Base-by-base conservation (phyloP, 257 asterid species). In the Scutellaria minor region DNA sequence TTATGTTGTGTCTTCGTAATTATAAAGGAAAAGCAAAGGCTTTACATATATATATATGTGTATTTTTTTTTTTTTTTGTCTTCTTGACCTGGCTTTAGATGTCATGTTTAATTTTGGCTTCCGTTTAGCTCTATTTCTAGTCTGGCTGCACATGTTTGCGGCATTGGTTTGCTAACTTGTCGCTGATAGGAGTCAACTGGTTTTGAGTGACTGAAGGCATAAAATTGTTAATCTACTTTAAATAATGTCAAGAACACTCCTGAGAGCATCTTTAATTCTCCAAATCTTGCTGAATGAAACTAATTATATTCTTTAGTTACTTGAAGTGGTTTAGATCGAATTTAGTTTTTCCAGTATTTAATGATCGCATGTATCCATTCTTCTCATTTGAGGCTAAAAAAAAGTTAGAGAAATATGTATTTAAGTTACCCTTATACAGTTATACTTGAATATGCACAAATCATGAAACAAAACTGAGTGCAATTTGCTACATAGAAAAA, bases 381-480 rank as follows among this genome's bases (percentile, higher is more conserved):
- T 12, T 66, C 58, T 27, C 31, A 66, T 27, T 65, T 47, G 59
- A 11, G 18, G 58, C 71, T 48, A n/a, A n/a, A 47, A 22, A 13
- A 12, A 18, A 18, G 18, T 63, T 5, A 44, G 54, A 18, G n/a
- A 18, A 44, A 6, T 42, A 46, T 41, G 69, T 37, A 24, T 9
- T 24, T 11, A 20, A 55, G 31, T 56, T 41, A 6, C 53, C 37
- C 37, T 31, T 31, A 3, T 31, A 31, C 0, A 2, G 4, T 44
- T 24, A 0, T 70, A 57, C 14, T 44, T 61, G 75, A 27, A 70
- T 53, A 5, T 42, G 61, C 12, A 46, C 60, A 42, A 31, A 59
- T 59, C 22, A 10, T 71, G 73, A 58, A 48, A 50, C 24, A 40
- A 12, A 62, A 15, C 15, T 37, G 63, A 68, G 22, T 54, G 74